phyloP scores from a whole-genome alignment of 495 filamentous ascomycete species.

The Cetradonia linearis region DNA sequence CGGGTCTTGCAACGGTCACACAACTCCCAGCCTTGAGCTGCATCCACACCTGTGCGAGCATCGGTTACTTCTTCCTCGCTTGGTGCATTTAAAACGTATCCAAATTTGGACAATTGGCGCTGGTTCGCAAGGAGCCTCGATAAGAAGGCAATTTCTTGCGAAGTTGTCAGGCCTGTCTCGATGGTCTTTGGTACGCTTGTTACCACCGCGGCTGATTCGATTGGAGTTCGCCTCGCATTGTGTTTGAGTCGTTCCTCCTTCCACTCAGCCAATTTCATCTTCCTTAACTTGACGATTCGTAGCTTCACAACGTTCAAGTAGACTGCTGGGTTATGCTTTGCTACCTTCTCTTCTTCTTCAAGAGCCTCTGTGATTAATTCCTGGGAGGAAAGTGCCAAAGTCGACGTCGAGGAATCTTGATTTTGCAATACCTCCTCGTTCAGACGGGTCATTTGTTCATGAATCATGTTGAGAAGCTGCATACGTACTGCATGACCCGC shows the following conservation, averaged over 20 bases:
- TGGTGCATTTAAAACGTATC: slow-evolving; percentile 62
- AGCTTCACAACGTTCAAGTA: slow-evolving; percentile 77
- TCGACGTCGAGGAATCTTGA: slow-evolving; percentile 45
- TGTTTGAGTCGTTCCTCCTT: slow-evolving; percentile 32
- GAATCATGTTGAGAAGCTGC: slow-evolving; percentile 59
- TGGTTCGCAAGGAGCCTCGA: slow-evolving; percentile 49
- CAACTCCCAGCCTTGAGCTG: slow-evolving; percentile 64
- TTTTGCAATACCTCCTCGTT: slow-evolving; percentile 46
- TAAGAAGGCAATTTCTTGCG: slow-evolving; percentile 60
- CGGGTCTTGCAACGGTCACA: slow-evolving; percentile 79
- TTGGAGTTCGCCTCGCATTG: slow-evolving; percentile 24
- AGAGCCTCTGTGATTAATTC: slow-evolving; percentile 68
- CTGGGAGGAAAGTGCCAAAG: slow-evolving; percentile 51
- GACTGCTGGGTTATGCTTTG: slow-evolving; percentile 52
- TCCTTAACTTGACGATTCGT: slow-evolving; percentile 60
- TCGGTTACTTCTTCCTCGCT: slow-evolving; percentile 48
- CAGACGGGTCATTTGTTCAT: slow-evolving; percentile 60
- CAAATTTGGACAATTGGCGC: slow-evolving; percentile 48
- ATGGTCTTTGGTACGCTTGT: slow-evolving; percentile 31
- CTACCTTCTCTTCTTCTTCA: slow-evolving; percentile 74
- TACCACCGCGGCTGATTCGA: slow-evolving; percentile 8
- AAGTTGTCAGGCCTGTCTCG: slow-evolving; percentile 53
- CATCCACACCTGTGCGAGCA: slow-evolving; percentile 53
- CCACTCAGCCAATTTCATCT: slow-evolving; percentile 39
- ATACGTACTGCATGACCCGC: slow-evolving; percentile 57